Base-by-base conservation (phyloP, 805 yeast species). In the Myxozyma udenii region DNA sequence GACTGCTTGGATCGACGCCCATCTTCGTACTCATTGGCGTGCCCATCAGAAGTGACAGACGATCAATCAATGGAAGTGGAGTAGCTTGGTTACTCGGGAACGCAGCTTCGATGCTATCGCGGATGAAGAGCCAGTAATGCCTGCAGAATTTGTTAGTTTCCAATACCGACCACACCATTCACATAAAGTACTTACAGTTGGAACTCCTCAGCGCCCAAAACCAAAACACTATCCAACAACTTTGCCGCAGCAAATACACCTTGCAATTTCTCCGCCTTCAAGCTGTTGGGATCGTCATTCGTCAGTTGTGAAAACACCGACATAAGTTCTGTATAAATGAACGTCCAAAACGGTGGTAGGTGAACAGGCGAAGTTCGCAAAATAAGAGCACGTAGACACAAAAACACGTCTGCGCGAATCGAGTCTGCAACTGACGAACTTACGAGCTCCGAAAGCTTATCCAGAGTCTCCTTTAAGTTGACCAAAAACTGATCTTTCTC, bases 121-220 rank as follows among this genome's bases (percentile, higher is more conserved):
- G 75, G 9, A 91, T 78, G 64, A 88, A 93, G 1, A 93, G 71
- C 98, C 98, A 91, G 62, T 88, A 93, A 55, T 79, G 67, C 45
- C 56, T 45, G 18, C 33, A 21, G 16, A 33, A 38, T 33, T 4
- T 11, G 36, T 26, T 24, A 38, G 43, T 22, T 18, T 30, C 16
- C 4, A 26, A 21, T 18, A 40, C 22, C 9, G 22, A 24, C 6
- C 12, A 35, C 25, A 4, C 32, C 18, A 16, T 19, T 12, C 19
- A 22, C 12, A 35, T n/a, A n/a, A 7, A 39, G 9, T n/a, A 55
- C 62, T 69, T 69, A 64, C 67, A 79, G 64, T 68, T 82, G 83
- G 73, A 91, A 76, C 51, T 88, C 95, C 64, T 90, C 97, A 38
- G 76, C 75, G 33, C 81, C 79, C 50, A 89, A 60, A 1, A 84